Evolutionary conservation across 352 stramenopile species (phyloP), one percentile per base, ranked within the genome.

Genomic region (Phytophthora pini): DNA sequence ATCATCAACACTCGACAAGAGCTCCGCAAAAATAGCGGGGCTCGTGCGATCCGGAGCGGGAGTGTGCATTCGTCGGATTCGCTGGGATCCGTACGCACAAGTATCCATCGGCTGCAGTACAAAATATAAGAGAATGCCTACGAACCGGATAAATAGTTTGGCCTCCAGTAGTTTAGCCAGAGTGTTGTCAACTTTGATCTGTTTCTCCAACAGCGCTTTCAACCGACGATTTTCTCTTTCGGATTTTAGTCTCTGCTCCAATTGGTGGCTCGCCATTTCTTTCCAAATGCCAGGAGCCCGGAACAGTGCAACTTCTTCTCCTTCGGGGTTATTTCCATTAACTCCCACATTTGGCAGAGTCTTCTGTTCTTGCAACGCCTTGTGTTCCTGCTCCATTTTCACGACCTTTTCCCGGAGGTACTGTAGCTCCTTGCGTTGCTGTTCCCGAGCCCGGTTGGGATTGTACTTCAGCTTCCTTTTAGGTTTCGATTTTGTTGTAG

Each of bases 221-320:
- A 90, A 68, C 4, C 78, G 70, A 17, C 77, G 68, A 53, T 90
- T 90, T 56, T 90, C 82, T 20, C 76, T 55, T 54, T 89, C 77
- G 0, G 76, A 62, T 50, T 88, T 80, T 24, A 80, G 62, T 54
- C 73, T 67, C 46, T 82, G 62, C 40, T 77, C 73, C 39, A 74
- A 44, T 40, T 84, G 76, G 43, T 75, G 73, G 24, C 44, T 65
- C 9, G 76, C 17, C 31, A 36, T 36, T 7, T 36, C 31, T 13
- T 36, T 36, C 31, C 31, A 36, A 36, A 36, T 15, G 9, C 7
- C 31, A 12, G 29, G 29, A 34, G 6, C 6, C 7, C 11, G 9
- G 11, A 36, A 36, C 31, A 36, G 31, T 4, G 24, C 24, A n/a
- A 49, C 3, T 27, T 63, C 29, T 15, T 31, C 8, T 15, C 7